Percentiles rank a stretch among this genome's conserved stretches.
These are phyloP conservation scores for Xylariales sp. DNA, from an alignment of 2,329 filamentous ascomycete genomes.

Conservation along the genomic window DNA sequence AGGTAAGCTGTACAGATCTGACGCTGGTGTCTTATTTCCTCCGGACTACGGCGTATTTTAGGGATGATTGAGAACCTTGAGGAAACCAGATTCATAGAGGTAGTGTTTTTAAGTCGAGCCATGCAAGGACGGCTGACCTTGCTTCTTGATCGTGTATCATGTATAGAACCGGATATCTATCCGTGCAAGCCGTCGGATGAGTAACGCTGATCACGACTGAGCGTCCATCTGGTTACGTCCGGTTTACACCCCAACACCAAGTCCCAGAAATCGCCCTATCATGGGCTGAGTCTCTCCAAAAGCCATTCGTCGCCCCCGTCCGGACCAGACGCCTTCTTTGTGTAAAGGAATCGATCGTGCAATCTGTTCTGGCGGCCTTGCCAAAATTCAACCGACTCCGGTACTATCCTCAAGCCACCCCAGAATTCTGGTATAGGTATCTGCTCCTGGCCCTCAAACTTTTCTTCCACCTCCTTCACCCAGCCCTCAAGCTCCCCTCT, in stretches of 20 bases:
- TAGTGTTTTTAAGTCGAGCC: not conserved
- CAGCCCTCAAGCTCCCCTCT: constrained; percentile 79
- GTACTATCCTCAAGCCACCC: constrained; percentile 89
- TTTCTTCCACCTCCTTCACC: constrained; percentile 80
- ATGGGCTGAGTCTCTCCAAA: constrained; percentile 80
- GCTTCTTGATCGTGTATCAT: constrained; percentile 6
- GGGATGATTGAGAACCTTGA: not conserved
- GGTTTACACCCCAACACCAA: not conserved
- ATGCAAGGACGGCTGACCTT: not conserved
- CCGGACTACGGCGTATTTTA: not conserved
- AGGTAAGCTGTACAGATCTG: not conserved
- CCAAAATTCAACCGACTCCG: constrained; percentile 94
- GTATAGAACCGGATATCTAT: not conserved
- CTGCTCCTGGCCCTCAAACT: constrained; percentile 78
- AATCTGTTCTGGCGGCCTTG: constrained; percentile 89
- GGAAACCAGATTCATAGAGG: not conserved
- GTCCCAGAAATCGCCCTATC: constrained; percentile 23
- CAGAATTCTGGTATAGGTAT: constrained; percentile 95
- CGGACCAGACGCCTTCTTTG: constrained; percentile 62
- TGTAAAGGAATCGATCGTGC: constrained; percentile 94
- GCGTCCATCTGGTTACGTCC: not conserved
- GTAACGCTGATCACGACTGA: not conserved
- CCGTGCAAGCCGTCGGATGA: not conserved
- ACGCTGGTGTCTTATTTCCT: not conserved
- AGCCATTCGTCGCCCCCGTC: constrained; percentile 66